These are phyloP conservation scores for Trichophyton verrucosum DNA, from an alignment of 2,329 filamentous ascomycete genomes.

Conservation along the genomic window DNA sequence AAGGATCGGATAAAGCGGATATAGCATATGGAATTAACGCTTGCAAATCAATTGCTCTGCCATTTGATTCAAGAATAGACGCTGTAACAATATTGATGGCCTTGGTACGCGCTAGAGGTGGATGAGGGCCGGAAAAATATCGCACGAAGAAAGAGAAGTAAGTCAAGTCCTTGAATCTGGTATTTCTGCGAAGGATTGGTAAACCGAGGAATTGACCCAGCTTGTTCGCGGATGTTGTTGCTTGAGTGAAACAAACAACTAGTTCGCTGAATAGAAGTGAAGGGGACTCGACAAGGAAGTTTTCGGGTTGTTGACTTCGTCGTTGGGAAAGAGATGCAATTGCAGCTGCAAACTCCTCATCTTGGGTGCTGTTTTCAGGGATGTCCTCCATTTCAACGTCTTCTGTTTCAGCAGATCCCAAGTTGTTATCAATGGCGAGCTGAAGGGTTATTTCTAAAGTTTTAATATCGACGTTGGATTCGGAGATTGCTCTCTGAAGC, in stretches of 20 bases:
- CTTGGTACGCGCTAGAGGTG: slow-evolving; percentile 53
- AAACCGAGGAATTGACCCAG: slow-evolving; percentile 27
- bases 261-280: slow-evolving; percentile 29
- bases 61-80: slow-evolving; percentile 39
- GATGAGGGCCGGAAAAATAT: slow-evolving; percentile 60
- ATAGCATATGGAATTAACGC: slow-evolving; percentile 71
- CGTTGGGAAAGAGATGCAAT: slow-evolving; percentile 22
- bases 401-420: slow-evolving; percentile 40
- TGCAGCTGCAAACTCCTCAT: slow-evolving; percentile 23
- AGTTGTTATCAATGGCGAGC: slow-evolving; percentile 50
- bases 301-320: slow-evolving; percentile 20
- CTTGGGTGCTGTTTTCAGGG: slow-evolving; percentile 16
- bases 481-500: slow-evolving; percentile 55
- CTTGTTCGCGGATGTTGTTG: slow-evolving; percentile 20
- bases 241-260: slow-evolving; percentile 27
- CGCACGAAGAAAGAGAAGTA: slow-evolving; percentile 65
- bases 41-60: slow-evolving; percentile 55
- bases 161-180: slow-evolving; percentile 48
- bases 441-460: slow-evolving; percentile 63
- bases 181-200: slow-evolving; percentile 24
- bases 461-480: slow-evolving; percentile 59
- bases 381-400: slow-evolving; percentile 41
- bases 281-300: slow-evolving; percentile 26
- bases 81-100: slow-evolving; percentile 55
- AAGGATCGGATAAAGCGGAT: slow-evolving; percentile 60